A percentile compares a stretch with the other conserved stretches of the same genome.
These are phyloP conservation scores for Trichosporon ovoides DNA, from an alignment of 1,284 basidiomycete species.

Conservation along the genomic window DNA sequence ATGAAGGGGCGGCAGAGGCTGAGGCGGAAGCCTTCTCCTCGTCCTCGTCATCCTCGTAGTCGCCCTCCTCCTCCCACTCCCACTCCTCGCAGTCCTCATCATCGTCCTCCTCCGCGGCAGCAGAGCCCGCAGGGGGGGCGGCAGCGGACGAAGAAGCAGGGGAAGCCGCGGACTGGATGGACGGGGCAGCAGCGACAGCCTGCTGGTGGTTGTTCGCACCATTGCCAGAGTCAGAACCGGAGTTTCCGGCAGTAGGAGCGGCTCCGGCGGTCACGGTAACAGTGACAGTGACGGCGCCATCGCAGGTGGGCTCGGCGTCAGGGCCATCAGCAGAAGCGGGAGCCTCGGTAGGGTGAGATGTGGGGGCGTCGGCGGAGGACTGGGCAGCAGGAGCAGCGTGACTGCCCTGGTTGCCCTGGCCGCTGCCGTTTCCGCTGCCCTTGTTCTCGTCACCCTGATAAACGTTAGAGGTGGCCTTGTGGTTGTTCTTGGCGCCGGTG, in stretches of 20 bases:
- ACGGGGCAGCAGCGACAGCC: not conserved
- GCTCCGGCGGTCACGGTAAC: conserved; percentile 2
- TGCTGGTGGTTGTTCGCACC: not conserved
- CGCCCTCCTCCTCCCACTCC: not conserved
- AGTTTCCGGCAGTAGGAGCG: not conserved
- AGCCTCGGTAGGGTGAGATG: not conserved
- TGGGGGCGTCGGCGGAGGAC: not conserved
- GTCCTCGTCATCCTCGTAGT: conserved; percentile 5
- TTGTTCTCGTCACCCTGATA: not conserved
- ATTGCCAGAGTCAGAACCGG: not conserved
- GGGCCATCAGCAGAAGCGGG: not conserved
- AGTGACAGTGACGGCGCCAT: conserved; percentile 5
- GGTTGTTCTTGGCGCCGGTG: conserved; percentile 24
- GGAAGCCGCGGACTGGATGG: not conserved
- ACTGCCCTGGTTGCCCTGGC: not conserved
- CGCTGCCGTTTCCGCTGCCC: not conserved
- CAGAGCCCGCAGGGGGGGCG: not conserved
- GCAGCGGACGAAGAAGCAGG: not conserved
- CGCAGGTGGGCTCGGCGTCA: not conserved
- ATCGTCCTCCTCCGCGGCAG: not conserved
- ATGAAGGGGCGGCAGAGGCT: not conserved
- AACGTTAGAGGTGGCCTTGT: conserved; percentile 17
- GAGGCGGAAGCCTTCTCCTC: not conserved
- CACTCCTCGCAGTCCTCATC: not conserved
- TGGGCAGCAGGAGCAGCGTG: not conserved